Evolutionary conservation across 2,329 filamentous ascomycete species (phyloP).

Genomic region (Pezizomycotina sp.): DNA sequence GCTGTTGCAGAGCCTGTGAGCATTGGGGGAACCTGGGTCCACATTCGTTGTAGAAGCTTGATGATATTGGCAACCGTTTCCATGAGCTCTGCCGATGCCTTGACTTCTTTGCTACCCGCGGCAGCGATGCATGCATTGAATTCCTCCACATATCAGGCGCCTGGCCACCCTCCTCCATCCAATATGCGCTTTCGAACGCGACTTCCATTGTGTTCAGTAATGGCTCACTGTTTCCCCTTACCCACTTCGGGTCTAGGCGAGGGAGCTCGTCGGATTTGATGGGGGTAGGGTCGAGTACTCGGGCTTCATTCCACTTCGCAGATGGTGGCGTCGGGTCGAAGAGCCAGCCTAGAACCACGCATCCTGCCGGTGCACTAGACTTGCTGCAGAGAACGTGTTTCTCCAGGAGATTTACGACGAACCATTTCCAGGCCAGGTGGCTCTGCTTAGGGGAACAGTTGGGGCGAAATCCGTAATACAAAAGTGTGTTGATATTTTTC

Average conservation of each 20-base stretch:
- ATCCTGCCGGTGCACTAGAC: constrained; percentile 43
- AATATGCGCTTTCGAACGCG: constrained; percentile 37
- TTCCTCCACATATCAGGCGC: constrained; percentile 41
- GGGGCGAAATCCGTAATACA: constrained; percentile 70
- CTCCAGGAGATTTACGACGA: constrained; percentile 48
- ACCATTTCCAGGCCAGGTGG: constrained; percentile 63
- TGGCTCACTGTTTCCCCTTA: constrained; percentile 50
- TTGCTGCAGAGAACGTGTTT: constrained; percentile 37
- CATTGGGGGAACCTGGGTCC: constrained; percentile 37
- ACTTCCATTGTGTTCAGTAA: constrained; percentile 47
- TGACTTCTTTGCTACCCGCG: constrained; percentile 67
- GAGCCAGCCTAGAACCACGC: constrained; percentile 55
- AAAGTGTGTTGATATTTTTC: constrained; percentile 59
- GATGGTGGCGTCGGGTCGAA: constrained; percentile 40
- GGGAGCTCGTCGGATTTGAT: constrained; percentile 62
- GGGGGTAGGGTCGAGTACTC: constrained; percentile 43
- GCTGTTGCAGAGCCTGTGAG: constrained; percentile 25
- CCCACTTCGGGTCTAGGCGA: constrained; percentile 69
- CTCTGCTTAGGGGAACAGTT: constrained; percentile 47
- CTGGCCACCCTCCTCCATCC: constrained; percentile 32
- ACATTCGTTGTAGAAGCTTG: constrained; percentile 51
- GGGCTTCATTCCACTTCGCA: constrained; percentile 58
- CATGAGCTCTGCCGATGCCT: constrained; percentile 67
- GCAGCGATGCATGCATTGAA: constrained; percentile 46
- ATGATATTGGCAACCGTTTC: constrained; percentile 59